Conservation (phyloP, 257 asterid species). For the Gardenia jasminoides region DNA sequence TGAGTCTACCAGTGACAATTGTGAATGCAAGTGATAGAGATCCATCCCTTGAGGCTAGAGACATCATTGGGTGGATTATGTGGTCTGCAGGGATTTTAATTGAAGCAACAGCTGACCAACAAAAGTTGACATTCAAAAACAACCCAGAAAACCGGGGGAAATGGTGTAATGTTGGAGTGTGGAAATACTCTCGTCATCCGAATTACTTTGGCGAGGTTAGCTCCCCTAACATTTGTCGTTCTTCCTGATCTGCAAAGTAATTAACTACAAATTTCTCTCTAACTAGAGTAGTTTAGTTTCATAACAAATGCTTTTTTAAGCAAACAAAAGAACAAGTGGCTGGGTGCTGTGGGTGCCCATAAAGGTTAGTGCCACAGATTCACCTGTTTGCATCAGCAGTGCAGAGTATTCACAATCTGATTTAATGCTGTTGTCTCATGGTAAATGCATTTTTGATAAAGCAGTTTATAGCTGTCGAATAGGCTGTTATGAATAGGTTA, state of each 20-base stretch:
- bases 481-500: not conserved
- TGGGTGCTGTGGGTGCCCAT: not conserved
- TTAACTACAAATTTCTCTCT: not conserved
- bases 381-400: not conserved
- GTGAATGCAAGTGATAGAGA: slow-evolving; percentile 70
- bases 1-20: slow-evolving; percentile 88
- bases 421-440: not conserved
- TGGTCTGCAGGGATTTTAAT: slow-evolving; percentile 60
- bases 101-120: slow-evolving; percentile 92
- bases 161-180: slow-evolving; percentile 80
- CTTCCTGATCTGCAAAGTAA: not conserved
- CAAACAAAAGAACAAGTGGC: not conserved
- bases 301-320: not conserved
- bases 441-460: not conserved
- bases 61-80: slow-evolving; percentile 84
- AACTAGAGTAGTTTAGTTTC: not conserved
- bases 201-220: slow-evolving; percentile 95
- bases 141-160: slow-evolving; percentile 69
- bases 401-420: not conserved
- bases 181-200: slow-evolving; percentile 99
- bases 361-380: not conserved
- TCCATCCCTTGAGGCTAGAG: slow-evolving; percentile 65
- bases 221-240: not conserved
- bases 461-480: not conserved
- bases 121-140: slow-evolving; percentile 68